These are phyloP conservation scores for Medicago lupulina DNA, from an alignment of 306 rosid species.

Conservation along the genomic window DNA sequence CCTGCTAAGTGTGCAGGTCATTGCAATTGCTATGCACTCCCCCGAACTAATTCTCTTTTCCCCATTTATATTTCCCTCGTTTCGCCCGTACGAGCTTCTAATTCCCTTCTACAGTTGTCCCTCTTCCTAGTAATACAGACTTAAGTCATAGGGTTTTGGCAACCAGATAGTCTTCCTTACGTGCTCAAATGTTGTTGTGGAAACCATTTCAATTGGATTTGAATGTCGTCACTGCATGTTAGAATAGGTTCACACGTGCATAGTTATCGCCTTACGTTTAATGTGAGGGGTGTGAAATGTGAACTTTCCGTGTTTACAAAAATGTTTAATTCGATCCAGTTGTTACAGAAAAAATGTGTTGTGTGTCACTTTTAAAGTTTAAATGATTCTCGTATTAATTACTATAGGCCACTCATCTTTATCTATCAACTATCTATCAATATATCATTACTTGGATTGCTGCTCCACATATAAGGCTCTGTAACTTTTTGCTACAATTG, in stretches of 20 bases:
- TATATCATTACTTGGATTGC: slow-evolving; percentile 1
- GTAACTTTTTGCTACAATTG: background rate
- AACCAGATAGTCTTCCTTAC: background rate
- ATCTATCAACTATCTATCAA: slow-evolving; percentile 4
- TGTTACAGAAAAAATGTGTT: background rate
- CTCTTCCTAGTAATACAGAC: background rate
- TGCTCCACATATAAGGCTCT: background rate
- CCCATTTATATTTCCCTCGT: background rate
- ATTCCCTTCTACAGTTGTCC: background rate
- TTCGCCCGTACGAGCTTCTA: background rate
- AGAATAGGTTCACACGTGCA: slow-evolving; percentile 15
- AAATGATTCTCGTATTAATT: background rate
- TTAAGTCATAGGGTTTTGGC: background rate
- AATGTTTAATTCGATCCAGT: background rate
- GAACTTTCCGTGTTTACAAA: background rate
- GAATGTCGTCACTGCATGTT: background rate
- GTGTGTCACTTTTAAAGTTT: slow-evolving; percentile 6
- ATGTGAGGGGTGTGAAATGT: slow-evolving; percentile 9
- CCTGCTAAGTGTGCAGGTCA: background rate
- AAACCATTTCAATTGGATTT: slow-evolving; percentile 4
- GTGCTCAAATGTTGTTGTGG: slow-evolving; percentile 7
- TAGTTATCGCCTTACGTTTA: background rate
- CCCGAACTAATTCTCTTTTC: background rate
- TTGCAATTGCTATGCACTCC: slow-evolving; percentile 9
- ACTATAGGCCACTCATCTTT: slow-evolving; percentile 29